Conservation (phyloP, 306 rosid species). For the Fragaria nilgerrensis region DNA sequence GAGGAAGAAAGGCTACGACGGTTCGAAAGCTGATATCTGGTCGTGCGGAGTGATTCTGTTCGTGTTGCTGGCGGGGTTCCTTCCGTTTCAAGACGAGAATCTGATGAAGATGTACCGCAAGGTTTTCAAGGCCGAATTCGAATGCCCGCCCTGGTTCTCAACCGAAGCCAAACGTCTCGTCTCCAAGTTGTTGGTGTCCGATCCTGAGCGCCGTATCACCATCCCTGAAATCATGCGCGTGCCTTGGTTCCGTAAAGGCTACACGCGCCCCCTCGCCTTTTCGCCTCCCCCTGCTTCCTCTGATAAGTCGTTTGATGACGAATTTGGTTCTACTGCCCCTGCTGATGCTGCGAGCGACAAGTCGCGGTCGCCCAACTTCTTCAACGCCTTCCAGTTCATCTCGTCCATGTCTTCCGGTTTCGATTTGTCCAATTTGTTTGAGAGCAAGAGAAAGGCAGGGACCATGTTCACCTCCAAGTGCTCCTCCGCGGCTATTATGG, state of each 20-base stretch:
- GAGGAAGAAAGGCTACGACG: constrained; percentile 66
- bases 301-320: constrained; percentile 7
- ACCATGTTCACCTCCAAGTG: constrained; percentile 64
- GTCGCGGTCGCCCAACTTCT: constrained; percentile 52
- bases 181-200: constrained; percentile 53
- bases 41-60: constrained; percentile 73
- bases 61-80: constrained; percentile 68
- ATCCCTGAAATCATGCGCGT: constrained; percentile 59
- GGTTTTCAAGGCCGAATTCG: constrained; percentile 58
- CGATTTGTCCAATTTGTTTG: constrained; percentile 69
- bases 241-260: constrained; percentile 57
- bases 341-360: not conserved
- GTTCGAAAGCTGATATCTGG: constrained; percentile 67
- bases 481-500: constrained; percentile 47
- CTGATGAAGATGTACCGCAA: constrained; percentile 61
- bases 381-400: constrained; percentile 74
- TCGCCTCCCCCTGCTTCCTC: not conserved
- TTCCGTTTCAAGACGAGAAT: constrained; percentile 72
- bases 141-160: constrained; percentile 70
- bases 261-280: constrained; percentile 26
- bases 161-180: constrained; percentile 53
- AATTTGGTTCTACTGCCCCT: constrained; percentile 5
- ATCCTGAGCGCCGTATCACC: constrained; percentile 49
- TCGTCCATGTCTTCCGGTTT: constrained; percentile 81
- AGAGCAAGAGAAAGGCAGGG: constrained; percentile 44